phyloP scores from a whole-genome alignment of 2,329 filamentous ascomycete species.

The Dryadomyces quercus-mongolicae region DNA sequence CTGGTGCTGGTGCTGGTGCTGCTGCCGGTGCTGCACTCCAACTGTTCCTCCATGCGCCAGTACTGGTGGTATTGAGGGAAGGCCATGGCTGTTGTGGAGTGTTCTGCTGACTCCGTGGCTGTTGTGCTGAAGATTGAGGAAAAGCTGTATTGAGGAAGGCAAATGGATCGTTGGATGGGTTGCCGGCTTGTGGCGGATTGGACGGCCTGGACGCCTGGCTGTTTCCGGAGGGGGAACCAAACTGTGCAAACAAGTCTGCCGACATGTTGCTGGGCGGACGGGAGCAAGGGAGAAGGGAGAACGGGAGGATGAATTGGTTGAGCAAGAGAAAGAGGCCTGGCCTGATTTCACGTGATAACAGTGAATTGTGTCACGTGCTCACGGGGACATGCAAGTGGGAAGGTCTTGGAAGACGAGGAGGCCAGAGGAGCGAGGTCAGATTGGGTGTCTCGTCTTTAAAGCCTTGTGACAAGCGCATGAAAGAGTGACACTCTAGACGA shows the following conservation, averaged over 20 bases:
- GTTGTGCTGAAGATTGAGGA: slow-evolving; percentile 4
- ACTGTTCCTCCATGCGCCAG: slow-evolving; percentile 8
- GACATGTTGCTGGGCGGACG: slow-evolving; percentile 35
- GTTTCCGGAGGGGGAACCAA: slow-evolving; percentile 35
- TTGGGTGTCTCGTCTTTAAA: no score
- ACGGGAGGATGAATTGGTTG: no score
- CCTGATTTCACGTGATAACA: background rate
- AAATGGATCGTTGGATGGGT: slow-evolving; percentile 18
- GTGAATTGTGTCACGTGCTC: background rate
- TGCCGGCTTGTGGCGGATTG: slow-evolving; percentile 11
- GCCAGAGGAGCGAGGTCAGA: no score
- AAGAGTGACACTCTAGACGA: no score
- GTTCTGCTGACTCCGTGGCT: slow-evolving; percentile 2
- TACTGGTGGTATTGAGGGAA: slow-evolving; percentile 2
- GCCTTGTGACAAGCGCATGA: no score
- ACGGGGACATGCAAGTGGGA: no score
- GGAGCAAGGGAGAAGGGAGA: background rate
- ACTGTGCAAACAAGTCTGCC: slow-evolving; percentile 53
- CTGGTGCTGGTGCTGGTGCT: background rate
- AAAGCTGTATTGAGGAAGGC: slow-evolving; percentile 17
- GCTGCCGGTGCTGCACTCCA: background rate
- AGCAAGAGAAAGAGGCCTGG: no score
- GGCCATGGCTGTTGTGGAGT: slow-evolving; percentile 8
- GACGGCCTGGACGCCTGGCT: slow-evolving; percentile 10
- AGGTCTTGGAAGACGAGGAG: no score